Conservation (phyloP, 2,329 filamentous ascomycete genomes). For the Beauveria sp. region DNA sequence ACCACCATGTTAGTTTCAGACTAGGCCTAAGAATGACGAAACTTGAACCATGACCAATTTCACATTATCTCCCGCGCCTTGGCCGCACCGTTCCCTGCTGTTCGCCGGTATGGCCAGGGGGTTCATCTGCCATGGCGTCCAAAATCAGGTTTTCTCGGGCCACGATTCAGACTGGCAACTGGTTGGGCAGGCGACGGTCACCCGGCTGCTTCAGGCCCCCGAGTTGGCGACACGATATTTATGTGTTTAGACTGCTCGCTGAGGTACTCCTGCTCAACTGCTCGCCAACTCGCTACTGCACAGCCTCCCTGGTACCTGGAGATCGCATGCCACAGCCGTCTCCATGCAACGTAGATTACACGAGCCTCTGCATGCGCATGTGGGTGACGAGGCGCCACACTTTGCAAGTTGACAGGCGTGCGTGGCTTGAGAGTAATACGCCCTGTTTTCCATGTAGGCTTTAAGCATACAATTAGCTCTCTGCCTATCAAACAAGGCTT, state of each 20-base stretch:
- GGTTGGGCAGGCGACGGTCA: slow-evolving; percentile 6
- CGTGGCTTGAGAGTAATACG: neutral
- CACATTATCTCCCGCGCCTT: slow-evolving; percentile 10
- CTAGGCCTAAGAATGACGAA: slow-evolving; percentile 13
- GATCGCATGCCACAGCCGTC: neutral
- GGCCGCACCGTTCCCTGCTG: neutral
- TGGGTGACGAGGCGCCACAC: neutral
- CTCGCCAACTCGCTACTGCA: neutral
- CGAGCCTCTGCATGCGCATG: neutral
- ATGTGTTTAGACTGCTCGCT: neutral
- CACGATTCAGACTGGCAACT: neutral
- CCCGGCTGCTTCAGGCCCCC: neutral
- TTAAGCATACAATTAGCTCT: too few species aligned
- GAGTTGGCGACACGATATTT: neutral
- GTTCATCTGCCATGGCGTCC: neutral
- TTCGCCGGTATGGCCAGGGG: neutral
- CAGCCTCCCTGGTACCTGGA: slow-evolving; percentile 1
- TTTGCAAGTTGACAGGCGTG: neutral
- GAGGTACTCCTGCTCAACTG: too few species aligned
- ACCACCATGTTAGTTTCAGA: slow-evolving; percentile 9
- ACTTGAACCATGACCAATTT: slow-evolving; percentile 9
- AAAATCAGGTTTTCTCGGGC: slow-evolving; percentile 1
- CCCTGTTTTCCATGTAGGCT: too few species aligned
- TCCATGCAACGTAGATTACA: neutral
- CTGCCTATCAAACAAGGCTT: too few species aligned